Base-by-base conservation (phyloP, 345 rosid species). In the Odontarrhena argentea region DNA sequence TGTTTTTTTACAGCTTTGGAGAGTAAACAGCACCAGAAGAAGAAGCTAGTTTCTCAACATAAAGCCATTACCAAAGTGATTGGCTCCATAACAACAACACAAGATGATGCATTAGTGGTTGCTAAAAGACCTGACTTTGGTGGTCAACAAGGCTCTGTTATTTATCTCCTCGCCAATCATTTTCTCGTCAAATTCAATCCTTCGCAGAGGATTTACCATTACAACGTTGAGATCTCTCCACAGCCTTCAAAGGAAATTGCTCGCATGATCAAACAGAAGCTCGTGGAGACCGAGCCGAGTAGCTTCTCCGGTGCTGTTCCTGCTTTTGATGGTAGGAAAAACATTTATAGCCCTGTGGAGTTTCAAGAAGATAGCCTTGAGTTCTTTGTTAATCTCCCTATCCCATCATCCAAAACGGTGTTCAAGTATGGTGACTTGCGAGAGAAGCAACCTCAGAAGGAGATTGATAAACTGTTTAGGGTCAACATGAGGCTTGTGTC, bases 121-220 rank as follows among this genome's bases (percentile, higher is more conserved):
- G 85, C 92, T 55, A 80, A 74, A 74, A 86, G 96, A 78, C 97
- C 97, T 2, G 98, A 90, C 76, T 71, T 75, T 32, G 97, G 98
- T 37, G 98, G 98, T 44, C 82, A 81, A 28, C 88, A 90, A 57
- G 98, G 98, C 57, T 64, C 74, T 9, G 84, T 82, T 30, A 82
- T 93, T 40, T 80, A 85, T 60, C 94, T 93, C 6, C 84, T 93
- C 4, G 98, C 98, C 55, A 93, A 93, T 75, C 97, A 93, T 87
- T 90, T 88, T 67, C 89, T 85, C 28, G 98, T 93, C 59, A 80
- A 79, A 52, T 84, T 93, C 59, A 83, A 93, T 71, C 72, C 92
- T 47, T 79, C 78, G 6, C 92, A 74, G 54, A 71, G 68, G 60
- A 88, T 93, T 74, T 93, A 84, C 83, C 98, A 93, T 57, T 93